These are phyloP conservation scores for Citrus hindsii DNA, from an alignment of 345 rosid species.

Conservation along the genomic window DNA sequence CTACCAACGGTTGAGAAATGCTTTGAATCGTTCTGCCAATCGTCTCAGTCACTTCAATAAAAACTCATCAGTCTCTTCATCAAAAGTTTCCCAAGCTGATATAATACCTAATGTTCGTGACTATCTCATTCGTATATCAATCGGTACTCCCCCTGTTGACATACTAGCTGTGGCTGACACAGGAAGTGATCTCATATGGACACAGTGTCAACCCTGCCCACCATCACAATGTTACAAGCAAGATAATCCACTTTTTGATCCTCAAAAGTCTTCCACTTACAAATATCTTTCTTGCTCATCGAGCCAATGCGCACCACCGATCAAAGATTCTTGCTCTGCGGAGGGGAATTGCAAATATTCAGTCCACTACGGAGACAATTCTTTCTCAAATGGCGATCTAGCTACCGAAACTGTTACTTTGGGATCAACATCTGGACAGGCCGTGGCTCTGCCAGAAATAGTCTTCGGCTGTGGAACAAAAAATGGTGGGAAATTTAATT, in stretches of 20 bases:
- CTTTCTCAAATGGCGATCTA: constrained; percentile 34
- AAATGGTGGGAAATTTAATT: constrained; percentile 35
- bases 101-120: neutral
- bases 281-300: constrained; percentile 28
- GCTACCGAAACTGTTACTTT: constrained; percentile 45
- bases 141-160: constrained; percentile 21
- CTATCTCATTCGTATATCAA: constrained; percentile 16
- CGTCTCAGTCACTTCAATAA: constrained; percentile 6
- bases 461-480: constrained; percentile 50
- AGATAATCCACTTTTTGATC: constrained; percentile 29
- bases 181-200: constrained; percentile 15
- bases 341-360: constrained; percentile 24
- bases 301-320: constrained; percentile 11
- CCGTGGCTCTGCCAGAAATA: constrained; percentile 26
- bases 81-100: neutral
- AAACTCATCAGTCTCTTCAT: neutral
- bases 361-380: constrained; percentile 29
- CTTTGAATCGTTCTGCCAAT: constrained; percentile 8
- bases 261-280: constrained; percentile 37
- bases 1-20: constrained; percentile 1
- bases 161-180: constrained; percentile 14
- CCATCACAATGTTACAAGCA: constrained; percentile 27
- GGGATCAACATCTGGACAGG: constrained; percentile 31
- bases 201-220: constrained; percentile 28
- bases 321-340: constrained; percentile 1